Percentiles rank a stretch among this genome's conserved stretches.
phyloP scores from a whole-genome alignment of 805 yeast species.

The Barnettozyma wickerhamii region DNA sequence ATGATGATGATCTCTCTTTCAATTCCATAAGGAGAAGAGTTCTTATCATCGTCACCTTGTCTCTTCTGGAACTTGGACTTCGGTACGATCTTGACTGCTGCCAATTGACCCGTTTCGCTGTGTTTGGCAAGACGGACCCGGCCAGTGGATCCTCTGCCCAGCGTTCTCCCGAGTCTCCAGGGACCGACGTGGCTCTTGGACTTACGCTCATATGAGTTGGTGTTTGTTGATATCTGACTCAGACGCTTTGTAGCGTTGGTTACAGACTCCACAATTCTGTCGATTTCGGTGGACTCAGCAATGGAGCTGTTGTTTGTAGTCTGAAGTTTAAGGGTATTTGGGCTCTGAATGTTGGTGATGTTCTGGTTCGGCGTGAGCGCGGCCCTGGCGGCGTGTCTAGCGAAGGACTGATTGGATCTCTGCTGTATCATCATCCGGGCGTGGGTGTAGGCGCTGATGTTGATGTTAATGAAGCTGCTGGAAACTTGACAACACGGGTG shows the following conservation, averaged over 20 bases:
- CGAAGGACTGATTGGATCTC: conserved; percentile 16
- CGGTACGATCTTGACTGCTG: conserved; percentile 96
- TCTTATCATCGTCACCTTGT: conserved; percentile 37
- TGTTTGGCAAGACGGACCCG: conserved; percentile 91
- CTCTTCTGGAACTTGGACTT: conserved; percentile 60
- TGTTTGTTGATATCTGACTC: conserved; percentile 25
- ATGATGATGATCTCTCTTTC: conserved; percentile 82
- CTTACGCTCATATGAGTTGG: conserved; percentile 27
- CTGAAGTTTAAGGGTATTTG: background rate
- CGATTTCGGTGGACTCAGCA: conserved; percentile 20
- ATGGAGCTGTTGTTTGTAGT: conserved; percentile 1
- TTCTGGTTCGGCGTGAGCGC: conserved; percentile 20
- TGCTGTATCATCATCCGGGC: conserved; percentile 1
- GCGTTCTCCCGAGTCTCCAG: conserved; percentile 92
- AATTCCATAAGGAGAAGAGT: conserved; percentile 72
- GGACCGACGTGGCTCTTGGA: conserved; percentile 62
- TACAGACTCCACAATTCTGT: conserved; percentile 27
- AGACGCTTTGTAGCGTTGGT: conserved; percentile 28
- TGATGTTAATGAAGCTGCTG: too few relatives aligned
- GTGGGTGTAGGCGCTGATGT: too few relatives aligned
- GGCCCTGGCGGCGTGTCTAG: conserved; percentile 24
- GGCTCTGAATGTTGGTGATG: conserved; percentile 29
- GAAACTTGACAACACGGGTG: too few relatives aligned
- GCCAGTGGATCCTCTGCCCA: conserved; percentile 97
- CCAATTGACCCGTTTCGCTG: conserved; percentile 76